Evolutionary conservation across 139 green algal species (phyloP).

Genomic region (Micractinium conductrix): DNA sequence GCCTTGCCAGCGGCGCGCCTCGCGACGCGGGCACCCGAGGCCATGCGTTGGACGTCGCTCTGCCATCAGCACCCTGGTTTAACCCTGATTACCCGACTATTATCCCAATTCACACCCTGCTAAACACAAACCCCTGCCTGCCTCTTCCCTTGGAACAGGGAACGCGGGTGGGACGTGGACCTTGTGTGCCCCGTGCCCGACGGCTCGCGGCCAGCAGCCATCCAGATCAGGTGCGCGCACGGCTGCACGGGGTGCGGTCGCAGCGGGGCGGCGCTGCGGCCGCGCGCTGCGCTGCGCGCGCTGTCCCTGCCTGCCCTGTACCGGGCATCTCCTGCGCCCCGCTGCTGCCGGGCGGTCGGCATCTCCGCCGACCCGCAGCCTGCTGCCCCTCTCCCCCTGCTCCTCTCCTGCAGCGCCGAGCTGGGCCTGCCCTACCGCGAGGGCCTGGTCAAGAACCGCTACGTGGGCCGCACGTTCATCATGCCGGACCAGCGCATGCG

Average conservation of each 20-base stretch:
- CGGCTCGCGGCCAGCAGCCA: constrained; percentile 88
- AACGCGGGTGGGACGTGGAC: constrained; percentile 90
- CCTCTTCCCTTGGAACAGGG: no score
- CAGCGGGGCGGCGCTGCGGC: no score
- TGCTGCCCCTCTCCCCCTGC: not conserved
- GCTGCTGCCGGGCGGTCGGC: no score
- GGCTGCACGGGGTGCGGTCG: no score
- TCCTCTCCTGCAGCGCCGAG: constrained; percentile 51
- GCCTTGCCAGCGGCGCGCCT: no score
- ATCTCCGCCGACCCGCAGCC: not conserved
- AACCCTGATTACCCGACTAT: no score
- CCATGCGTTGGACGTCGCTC: no score
- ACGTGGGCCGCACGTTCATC: constrained; percentile 99
- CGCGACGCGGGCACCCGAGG: no score
- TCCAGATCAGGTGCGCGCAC: constrained; percentile 70
- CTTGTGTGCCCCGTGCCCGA: constrained; percentile 95
- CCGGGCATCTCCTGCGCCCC: not conserved
- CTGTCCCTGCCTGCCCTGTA: no score
- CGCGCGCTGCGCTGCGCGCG: not conserved
- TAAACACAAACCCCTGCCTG: no score
- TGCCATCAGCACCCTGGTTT: no score
- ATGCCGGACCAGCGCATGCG: constrained; percentile 95
- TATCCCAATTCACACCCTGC: no score
- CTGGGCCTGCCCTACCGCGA: constrained; percentile 94
- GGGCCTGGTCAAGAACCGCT: constrained; percentile 97